Evolutionary conservation across 129 eudicot genomes (phyloP).

Genomic region (Lactuca sativa): DNA sequence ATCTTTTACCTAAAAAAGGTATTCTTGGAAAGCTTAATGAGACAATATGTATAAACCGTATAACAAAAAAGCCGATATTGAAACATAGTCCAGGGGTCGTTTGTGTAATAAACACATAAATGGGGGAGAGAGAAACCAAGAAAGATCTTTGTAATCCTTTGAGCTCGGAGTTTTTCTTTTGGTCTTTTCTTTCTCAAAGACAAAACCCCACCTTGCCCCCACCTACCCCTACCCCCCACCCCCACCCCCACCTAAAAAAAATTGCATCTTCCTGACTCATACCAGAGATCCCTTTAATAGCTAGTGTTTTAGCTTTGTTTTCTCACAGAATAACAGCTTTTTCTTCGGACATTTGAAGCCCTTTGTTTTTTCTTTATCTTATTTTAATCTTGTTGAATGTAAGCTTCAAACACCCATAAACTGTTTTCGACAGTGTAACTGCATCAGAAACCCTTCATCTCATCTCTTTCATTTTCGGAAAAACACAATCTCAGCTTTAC

Average conservation of each 20-base stretch:
- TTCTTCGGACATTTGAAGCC: conserved; percentile 35
- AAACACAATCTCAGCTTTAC: conserved; percentile 26
- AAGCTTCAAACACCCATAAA: conserved; percentile 44
- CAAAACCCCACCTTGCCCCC: conserved; percentile 30
- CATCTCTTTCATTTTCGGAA: conserved; percentile 35
- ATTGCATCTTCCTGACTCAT: conserved; percentile 39
- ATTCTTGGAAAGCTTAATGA: conserved; percentile 27
- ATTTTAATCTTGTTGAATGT: conserved; percentile 19
- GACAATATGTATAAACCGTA: conserved; percentile 9
- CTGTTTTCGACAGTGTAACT: conserved; percentile 24
- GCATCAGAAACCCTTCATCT: conserved; percentile 33
- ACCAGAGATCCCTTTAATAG: conserved; percentile 41
- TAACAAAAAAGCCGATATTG: background rate
- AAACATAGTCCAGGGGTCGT: conserved; percentile 10
- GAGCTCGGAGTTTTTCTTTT: conserved; percentile 38
- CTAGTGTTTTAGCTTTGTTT: conserved; percentile 31
- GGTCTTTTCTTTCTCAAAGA: conserved; percentile 41
- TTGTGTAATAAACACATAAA: conserved; percentile 13
- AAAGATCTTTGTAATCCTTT: conserved; percentile 57
- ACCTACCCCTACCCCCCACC: conserved; percentile 17
- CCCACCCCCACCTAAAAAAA: conserved; percentile 13
- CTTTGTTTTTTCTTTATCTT: conserved; percentile 17
- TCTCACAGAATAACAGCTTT: conserved; percentile 39
- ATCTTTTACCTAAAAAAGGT: conserved; percentile 14
- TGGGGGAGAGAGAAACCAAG: conserved; percentile 8